A percentile compares a stretch with the other conserved stretches of the same genome.
Evolutionary conservation across 176 grass and related monocot genomes (phyloP).

Genomic region (Paspalum notatum): DNA sequence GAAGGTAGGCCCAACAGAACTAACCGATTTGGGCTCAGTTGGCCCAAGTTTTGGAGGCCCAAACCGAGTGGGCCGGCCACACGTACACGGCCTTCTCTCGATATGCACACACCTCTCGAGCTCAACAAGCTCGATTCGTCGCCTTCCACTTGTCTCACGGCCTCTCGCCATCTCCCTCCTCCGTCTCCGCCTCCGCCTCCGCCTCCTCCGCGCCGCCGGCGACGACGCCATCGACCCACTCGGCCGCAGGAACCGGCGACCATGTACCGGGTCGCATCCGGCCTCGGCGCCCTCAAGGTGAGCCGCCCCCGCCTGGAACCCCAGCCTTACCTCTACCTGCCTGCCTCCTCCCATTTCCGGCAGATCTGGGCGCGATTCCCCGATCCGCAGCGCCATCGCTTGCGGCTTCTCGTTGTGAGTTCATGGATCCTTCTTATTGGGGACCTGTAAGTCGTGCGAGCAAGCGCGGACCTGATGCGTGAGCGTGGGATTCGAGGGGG

Average conservation of each 20-base stretch:
- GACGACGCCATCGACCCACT: conserved; percentile 17
- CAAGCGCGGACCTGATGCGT: conserved; percentile 8
- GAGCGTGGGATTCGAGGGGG: background rate
- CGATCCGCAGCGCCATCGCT: conserved; percentile 26
- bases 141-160: conserved; percentile 44
- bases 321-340: background rate
- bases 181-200: conserved; percentile 6
- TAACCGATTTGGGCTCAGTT: background rate
- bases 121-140: conserved; percentile 7
- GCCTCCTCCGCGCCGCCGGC: conserved; percentile 40
- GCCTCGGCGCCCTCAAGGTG: conserved; percentile 81
- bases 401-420: background rate
- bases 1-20: background rate
- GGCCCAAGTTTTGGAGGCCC: background rate
- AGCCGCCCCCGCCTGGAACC: conserved; percentile 30
- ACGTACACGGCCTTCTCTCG: background rate
- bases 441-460: background rate
- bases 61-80: background rate
- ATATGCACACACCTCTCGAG: background rate
- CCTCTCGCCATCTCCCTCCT: conserved; percentile 29
- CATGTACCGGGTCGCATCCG: conserved; percentile 76
- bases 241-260: conserved; percentile 11
- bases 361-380: conserved; percentile 45
- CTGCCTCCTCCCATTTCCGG: background rate
- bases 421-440: background rate